Conservation (phyloP, 2,329 filamentous ascomycete species). For the Fonsecaea multimorphosa region DNA sequence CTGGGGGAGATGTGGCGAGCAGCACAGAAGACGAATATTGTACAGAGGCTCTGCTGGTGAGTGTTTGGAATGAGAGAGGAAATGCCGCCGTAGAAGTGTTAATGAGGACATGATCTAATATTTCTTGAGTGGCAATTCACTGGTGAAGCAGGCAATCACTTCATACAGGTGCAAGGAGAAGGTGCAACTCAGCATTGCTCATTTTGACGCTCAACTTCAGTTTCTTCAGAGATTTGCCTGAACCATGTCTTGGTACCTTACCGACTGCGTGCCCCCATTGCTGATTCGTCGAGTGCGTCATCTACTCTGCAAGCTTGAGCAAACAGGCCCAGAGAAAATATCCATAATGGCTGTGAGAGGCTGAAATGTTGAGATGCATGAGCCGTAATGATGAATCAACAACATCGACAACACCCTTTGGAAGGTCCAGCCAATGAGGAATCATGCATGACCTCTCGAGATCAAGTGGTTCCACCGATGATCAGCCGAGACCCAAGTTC, state of each 20-base stretch:
- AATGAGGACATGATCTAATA: neutral
- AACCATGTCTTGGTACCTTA: neutral
- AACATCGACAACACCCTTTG: no score
- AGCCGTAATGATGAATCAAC: neutral
- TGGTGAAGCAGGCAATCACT: neutral
- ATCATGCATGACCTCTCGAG: neutral
- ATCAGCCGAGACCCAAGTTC: neutral
- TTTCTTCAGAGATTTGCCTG: neutral
- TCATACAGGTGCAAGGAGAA: neutral
- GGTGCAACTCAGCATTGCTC: neutral
- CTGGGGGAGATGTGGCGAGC: neutral
- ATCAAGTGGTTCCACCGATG: neutral
- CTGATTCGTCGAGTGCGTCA: neutral
- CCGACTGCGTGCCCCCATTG: neutral
- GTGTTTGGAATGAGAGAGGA: neutral
- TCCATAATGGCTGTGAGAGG: neutral
- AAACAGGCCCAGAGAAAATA: neutral
- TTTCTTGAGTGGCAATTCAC: neutral
- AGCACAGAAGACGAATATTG: neutral
- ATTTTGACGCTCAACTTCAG: neutral
- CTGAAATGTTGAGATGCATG: neutral
- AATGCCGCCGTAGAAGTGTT: neutral
- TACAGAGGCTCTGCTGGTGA: neutral
- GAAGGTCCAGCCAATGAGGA: neutral
- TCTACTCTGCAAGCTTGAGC: neutral